Evolutionary conservation across 305 asterid genomes (phyloP).

Genomic region (Plantago lanceolata): DNA sequence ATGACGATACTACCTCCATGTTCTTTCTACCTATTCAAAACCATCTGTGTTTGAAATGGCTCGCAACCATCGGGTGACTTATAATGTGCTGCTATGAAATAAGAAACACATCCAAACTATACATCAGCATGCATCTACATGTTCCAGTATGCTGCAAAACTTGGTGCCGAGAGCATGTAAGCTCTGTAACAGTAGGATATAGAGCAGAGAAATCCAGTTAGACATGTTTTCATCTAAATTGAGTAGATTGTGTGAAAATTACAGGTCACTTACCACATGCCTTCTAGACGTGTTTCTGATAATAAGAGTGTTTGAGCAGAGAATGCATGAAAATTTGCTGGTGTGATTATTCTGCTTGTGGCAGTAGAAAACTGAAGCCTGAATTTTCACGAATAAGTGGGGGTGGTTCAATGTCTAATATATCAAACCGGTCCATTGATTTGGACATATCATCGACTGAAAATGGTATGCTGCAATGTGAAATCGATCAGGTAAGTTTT

Average conservation of each 20-base stretch:
- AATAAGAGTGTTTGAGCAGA: slow-evolving; percentile 20
- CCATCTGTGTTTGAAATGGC: not conserved
- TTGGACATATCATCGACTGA: slow-evolving; percentile 91
- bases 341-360: slow-evolving; percentile 48
- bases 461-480: slow-evolving; percentile 81
- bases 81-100: not conserved
- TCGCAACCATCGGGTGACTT: not conserved
- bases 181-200: too few species aligned
- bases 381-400: slow-evolving; percentile 93
- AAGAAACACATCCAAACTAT: not conserved
- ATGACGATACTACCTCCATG: slow-evolving; percentile 1
- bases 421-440: slow-evolving; percentile 81
- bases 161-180: too few species aligned
- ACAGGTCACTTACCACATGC: not conserved
- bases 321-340: not conserved
- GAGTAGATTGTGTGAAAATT: not conserved
- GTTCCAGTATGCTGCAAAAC: not conserved
- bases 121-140: not conserved
- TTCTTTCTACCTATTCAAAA: not conserved
- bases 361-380: slow-evolving; percentile 88
- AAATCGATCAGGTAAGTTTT: slow-evolving; percentile 12
- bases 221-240: too few species aligned
- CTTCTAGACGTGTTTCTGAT: slow-evolving; percentile 8
- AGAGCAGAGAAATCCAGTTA: too few species aligned
- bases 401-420: slow-evolving; percentile 92